These are phyloP conservation scores for Geranomyces michiganensis DNA, from an alignment of 192 early-diverging fungal genomes.

Conservation along the genomic window DNA sequence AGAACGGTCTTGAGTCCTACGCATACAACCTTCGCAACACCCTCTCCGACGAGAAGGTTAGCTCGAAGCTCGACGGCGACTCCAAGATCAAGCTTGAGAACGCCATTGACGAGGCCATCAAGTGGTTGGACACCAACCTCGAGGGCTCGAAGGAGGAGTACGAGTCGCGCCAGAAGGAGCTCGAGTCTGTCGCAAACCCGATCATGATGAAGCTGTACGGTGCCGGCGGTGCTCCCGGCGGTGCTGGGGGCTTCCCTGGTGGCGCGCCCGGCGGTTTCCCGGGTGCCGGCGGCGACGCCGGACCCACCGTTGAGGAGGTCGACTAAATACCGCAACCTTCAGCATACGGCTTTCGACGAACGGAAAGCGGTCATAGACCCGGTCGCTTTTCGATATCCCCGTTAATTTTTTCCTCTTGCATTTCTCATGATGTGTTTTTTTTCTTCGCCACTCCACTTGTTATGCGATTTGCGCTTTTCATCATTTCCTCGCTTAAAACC, in stretches of 20 bases:
- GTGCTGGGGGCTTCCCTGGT: constrained; percentile 55
- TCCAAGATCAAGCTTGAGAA: constrained; percentile 88
- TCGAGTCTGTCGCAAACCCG: constrained; percentile 92
- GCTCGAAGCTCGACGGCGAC: constrained; percentile 74
- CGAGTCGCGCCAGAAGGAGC: constrained; percentile 90
- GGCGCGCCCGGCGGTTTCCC: constrained; percentile 82
- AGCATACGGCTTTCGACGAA: too few relatives aligned
- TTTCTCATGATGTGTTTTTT: too few relatives aligned
- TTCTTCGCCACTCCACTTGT: too few relatives aligned
- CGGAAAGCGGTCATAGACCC: neutral
- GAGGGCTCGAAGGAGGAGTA: constrained; percentile 99
- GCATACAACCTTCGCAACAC: constrained; percentile 98
- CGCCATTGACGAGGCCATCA: constrained; percentile 88
- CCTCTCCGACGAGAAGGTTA: constrained; percentile 79
- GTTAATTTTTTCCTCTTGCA: neutral
- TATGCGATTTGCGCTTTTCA: too few relatives aligned
- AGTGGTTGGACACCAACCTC: constrained; percentile 91
- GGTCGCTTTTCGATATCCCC: too few relatives aligned
- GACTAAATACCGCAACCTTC: constrained; percentile 43
- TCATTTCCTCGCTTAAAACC: too few relatives aligned
- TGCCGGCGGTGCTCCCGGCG: constrained; percentile 56
- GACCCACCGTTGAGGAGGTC: constrained; percentile 66
- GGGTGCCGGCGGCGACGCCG: constrained; percentile 55
- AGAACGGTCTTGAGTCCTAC: constrained; percentile 96
- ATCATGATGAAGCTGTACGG: constrained; percentile 97